A percentile compares a stretch with the other conserved stretches of the same genome.
phyloP scores from a whole-genome alignment of 2,329 filamentous ascomycete species.

The Cercospora janseana region DNA sequence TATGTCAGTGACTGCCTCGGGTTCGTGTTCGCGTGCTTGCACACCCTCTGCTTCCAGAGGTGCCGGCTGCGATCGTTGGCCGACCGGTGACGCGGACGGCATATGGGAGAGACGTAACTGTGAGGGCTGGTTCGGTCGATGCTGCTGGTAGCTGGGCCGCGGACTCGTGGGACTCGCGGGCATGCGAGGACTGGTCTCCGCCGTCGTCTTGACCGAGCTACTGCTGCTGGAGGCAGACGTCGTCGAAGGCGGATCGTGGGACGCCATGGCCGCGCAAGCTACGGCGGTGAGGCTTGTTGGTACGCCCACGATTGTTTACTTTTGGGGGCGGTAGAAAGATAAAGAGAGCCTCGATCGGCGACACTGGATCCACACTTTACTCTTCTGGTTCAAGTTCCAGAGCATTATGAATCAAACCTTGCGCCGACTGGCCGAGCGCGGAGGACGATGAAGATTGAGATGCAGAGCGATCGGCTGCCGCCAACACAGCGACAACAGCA shows the following conservation, averaged over 20 bases:
- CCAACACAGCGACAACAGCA: slow-evolving; percentile 5
- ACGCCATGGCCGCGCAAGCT: slow-evolving; percentile 2
- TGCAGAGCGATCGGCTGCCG: slow-evolving; percentile 1
- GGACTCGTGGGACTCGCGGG: slow-evolving; percentile 18
- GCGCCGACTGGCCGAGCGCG: not conserved
- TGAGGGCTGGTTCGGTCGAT: slow-evolving; percentile 34
- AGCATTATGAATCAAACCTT: slow-evolving; percentile 7
- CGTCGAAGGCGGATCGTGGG: not conserved
- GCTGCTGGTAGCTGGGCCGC: slow-evolving; percentile 23
- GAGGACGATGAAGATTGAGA: not conserved
- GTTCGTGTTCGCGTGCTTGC: slow-evolving; percentile 36
- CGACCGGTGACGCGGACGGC: slow-evolving; percentile 46
- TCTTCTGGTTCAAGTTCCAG: slow-evolving; percentile 2
- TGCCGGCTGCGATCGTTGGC: slow-evolving; percentile 33
- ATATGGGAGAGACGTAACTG: slow-evolving; percentile 44
- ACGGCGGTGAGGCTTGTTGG: not conserved
- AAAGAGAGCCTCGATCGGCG: slow-evolving; percentile 3
- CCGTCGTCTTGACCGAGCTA: not conserved
- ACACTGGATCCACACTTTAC: slow-evolving; percentile 10
- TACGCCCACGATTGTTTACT: slow-evolving; percentile 3
- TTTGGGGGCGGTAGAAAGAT: not conserved
- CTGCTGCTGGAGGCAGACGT: slow-evolving; percentile 2
- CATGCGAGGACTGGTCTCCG: slow-evolving; percentile 5
- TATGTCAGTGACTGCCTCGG: slow-evolving; percentile 31
- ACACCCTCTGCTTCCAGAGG: slow-evolving; percentile 33